Evolutionary conservation across 179 eudicot genomes (phyloP).

Genomic region (Gypsophila paniculata): DNA sequence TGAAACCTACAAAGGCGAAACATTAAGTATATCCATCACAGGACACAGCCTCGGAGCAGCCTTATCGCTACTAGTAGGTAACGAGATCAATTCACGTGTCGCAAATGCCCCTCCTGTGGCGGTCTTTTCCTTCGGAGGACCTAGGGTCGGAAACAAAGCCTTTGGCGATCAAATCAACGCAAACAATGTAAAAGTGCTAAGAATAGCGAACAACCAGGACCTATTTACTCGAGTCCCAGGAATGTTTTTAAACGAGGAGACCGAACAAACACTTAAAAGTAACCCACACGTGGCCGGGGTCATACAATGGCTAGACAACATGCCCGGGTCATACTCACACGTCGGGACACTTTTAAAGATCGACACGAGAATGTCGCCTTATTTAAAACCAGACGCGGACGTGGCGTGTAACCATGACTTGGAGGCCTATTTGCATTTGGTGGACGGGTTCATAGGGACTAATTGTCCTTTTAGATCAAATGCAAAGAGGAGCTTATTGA

Average conservation of each 20-base stretch:
- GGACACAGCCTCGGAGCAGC: constrained; percentile 99
- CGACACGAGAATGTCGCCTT: constrained; percentile 81
- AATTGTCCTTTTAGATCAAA: constrained; percentile 73
- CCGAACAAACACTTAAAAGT: constrained; percentile 48
- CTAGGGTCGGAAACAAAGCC: constrained; percentile 76
- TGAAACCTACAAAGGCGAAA: constrained; percentile 64
- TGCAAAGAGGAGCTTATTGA: constrained; percentile 76
- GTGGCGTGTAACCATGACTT: constrained; percentile 93
- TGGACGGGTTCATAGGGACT: constrained; percentile 69
- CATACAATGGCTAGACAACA: constrained; percentile 49
- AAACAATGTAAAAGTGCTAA: constrained; percentile 59
- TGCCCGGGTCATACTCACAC: constrained; percentile 85
- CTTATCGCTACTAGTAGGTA: constrained; percentile 68
- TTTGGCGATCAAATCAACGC: constrained; percentile 33
- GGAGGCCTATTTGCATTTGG: constrained; percentile 86
- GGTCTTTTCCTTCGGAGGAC: constrained; percentile 88
- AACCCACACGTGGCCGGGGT: constrained; percentile 24
- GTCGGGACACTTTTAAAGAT: constrained; percentile 73
- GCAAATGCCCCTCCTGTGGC: constrained; percentile 67
- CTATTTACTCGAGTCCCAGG: constrained; percentile 85
- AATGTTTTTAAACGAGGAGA: constrained; percentile 68
- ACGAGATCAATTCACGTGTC: constrained; percentile 41
- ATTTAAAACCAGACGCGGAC: constrained; percentile 69
- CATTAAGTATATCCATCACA: constrained; percentile 69
- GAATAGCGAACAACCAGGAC: constrained; percentile 76